A percentile compares a stretch with the other conserved stretches of the same genome.
Conservation (phyloP, 495 filamentous ascomycete genomes). For the Penicillium pulvis region DNA sequence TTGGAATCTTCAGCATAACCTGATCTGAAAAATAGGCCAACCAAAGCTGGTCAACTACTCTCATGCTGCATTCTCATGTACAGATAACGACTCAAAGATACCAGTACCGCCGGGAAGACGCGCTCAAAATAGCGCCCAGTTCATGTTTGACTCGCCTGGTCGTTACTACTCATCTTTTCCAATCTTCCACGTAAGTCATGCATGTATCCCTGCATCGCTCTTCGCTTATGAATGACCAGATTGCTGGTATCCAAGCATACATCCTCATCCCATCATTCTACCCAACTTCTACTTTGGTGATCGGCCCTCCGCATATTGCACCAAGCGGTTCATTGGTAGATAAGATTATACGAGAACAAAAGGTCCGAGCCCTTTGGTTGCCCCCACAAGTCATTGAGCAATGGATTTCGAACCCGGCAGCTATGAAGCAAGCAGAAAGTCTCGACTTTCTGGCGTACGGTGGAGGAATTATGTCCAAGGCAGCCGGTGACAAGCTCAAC, state of each 20-base stretch:
- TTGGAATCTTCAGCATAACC: not conserved
- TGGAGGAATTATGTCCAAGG: conserved; percentile 27
- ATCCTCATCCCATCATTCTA: conserved; percentile 17
- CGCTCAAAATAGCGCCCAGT: conserved; percentile 25
- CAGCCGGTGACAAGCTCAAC: conserved; percentile 24
- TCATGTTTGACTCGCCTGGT: conserved; percentile 24
- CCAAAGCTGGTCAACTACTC: conserved; percentile 31
- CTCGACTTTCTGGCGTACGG: conserved; percentile 31
- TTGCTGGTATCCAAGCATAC: conserved; percentile 13
- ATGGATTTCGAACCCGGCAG: conserved; percentile 19
- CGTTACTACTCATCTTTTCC: conserved; percentile 29
- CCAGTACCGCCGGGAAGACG: conserved; percentile 25
- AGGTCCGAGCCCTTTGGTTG: conserved; percentile 23
- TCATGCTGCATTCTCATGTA: conserved; percentile 27
- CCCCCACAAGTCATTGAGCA: conserved; percentile 31
- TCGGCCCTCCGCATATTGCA: conserved; percentile 27
- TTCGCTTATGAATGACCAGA: conserved; percentile 2
- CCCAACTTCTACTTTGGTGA: conserved; percentile 22
- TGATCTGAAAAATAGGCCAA: conserved; percentile 5
- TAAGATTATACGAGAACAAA: conserved; percentile 24
- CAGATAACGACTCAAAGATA: conserved; percentile 33
- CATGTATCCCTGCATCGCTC: not conserved
- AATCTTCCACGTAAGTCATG: conserved; percentile 27
- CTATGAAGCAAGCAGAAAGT: conserved; percentile 18
- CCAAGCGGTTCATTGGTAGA: conserved; percentile 25